These are phyloP conservation scores for Dispira simplex DNA, from an alignment of 192 early-diverging fungal genomes.

Conservation along the genomic window DNA sequence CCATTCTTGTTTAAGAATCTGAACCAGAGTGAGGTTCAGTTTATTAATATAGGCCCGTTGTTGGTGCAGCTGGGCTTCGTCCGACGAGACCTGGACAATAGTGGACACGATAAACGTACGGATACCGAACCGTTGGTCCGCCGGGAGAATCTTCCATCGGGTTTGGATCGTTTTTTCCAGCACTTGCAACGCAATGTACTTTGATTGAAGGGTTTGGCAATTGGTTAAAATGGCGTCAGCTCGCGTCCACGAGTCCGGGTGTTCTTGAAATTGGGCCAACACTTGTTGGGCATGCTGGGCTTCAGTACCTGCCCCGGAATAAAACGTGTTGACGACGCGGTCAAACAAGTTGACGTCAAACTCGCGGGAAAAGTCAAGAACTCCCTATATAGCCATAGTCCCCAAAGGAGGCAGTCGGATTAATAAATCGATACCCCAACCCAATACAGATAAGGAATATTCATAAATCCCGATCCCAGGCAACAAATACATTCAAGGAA, in stretches of 20 bases:
- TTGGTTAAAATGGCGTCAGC: conserved; percentile 86
- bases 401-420: no score
- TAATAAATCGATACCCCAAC: no score
- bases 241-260: conserved; percentile 90
- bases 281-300: conserved; percentile 75
- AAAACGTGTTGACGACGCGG: conserved; percentile 76
- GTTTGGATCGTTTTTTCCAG: conserved; percentile 92
- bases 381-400: conserved; percentile 22
- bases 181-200: conserved; percentile 89
- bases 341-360: conserved; percentile 80
- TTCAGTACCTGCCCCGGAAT: conserved; percentile 52
- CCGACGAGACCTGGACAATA: conserved; percentile 81
- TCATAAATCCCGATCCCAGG: no score
- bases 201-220: conserved; percentile 61
- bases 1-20: conserved; percentile 99
- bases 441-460: no score
- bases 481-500: no score
- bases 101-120: conserved; percentile 88
- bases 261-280: conserved; percentile 85
- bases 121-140: conserved; percentile 75
- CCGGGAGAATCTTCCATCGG: conserved; percentile 90
- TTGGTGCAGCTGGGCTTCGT: conserved; percentile 58
- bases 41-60: conserved; percentile 61
- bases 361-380: conserved; percentile 82
- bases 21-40: conserved; percentile 93